Conservation (phyloP, 1,139 yeast species). For the Debaryomyces fabryi region DNA sequence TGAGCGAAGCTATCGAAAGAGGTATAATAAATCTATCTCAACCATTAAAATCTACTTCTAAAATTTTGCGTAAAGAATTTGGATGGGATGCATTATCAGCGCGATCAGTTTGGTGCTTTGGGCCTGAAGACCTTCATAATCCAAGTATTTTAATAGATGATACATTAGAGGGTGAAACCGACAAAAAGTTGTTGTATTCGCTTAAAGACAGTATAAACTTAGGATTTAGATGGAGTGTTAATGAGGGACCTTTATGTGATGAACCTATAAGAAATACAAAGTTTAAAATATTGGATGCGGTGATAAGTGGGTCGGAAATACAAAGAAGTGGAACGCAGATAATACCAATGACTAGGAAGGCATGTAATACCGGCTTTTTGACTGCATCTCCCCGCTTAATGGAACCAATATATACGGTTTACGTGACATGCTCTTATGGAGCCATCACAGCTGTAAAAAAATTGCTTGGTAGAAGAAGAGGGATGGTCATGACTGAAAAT, state of each 20-base stretch:
- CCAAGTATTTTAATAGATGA: constrained; percentile 73
- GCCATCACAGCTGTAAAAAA: constrained; percentile 49
- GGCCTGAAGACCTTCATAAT: constrained; percentile 58
- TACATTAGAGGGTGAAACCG: constrained; percentile 69
- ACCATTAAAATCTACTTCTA: constrained; percentile 50
- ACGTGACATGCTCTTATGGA: constrained; percentile 55
- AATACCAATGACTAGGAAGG: constrained; percentile 80
- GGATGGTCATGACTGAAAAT: constrained; percentile 46
- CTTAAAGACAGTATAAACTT: constrained; percentile 60
- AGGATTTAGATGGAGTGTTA: constrained; percentile 83
- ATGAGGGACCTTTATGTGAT: constrained; percentile 90
- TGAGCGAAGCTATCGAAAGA: constrained; percentile 59
- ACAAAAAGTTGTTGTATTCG: constrained; percentile 49
- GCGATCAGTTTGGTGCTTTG: constrained; percentile 80
- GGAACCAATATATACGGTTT: constrained; percentile 80
- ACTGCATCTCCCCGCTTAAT: constrained; percentile 77
- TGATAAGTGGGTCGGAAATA: constrained; percentile 48
- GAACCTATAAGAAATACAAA: constrained; percentile 75
- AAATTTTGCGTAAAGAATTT: constrained; percentile 56
- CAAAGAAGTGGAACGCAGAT: constrained; percentile 71
- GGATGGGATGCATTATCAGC: constrained; percentile 87
- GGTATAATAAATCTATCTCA: constrained; percentile 47
- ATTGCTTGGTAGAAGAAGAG: constrained; percentile 65
- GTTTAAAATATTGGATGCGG: constrained; percentile 70
- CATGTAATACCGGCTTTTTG: constrained; percentile 80